Evolutionary conservation across 2,329 filamentous ascomycete genomes (phyloP).

Genomic region (Monilinia laxa): DNA sequence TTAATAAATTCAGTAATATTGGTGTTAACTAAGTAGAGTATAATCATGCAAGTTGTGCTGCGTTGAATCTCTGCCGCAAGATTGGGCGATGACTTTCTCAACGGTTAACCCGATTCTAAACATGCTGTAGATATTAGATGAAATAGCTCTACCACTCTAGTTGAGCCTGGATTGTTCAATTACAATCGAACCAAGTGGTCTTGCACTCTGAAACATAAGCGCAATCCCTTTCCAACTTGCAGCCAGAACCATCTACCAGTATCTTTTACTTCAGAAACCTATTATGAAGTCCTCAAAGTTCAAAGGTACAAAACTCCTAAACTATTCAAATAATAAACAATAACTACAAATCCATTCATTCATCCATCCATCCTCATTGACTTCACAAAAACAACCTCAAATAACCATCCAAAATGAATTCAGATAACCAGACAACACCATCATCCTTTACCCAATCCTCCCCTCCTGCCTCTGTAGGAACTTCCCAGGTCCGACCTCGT

Average conservation of each 20-base stretch:
- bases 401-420: not conserved
- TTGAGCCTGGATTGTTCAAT: not conserved
- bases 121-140: no score
- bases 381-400: not conserved
- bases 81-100: no score
- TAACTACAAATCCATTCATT: not conserved
- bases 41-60: no score
- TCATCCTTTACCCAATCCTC: not conserved
- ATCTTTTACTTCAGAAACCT: not conserved
- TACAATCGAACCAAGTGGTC: not conserved
- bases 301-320: no score
- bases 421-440: not conserved
- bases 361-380: not conserved
- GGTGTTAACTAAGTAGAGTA: no score
- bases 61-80: no score
- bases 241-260: not conserved
- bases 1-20: no score
- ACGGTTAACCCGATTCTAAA: no score
- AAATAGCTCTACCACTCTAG: not conserved
- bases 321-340: not conserved
- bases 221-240: not conserved
- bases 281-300: not conserved
- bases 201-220: not conserved
- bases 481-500: not conserved
- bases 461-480: not conserved